A percentile compares a stretch with the other conserved stretches of the same genome.
These are phyloP conservation scores for Glutinoglossum americanum DNA, from an alignment of 495 filamentous ascomycete genomes.

Conservation along the genomic window DNA sequence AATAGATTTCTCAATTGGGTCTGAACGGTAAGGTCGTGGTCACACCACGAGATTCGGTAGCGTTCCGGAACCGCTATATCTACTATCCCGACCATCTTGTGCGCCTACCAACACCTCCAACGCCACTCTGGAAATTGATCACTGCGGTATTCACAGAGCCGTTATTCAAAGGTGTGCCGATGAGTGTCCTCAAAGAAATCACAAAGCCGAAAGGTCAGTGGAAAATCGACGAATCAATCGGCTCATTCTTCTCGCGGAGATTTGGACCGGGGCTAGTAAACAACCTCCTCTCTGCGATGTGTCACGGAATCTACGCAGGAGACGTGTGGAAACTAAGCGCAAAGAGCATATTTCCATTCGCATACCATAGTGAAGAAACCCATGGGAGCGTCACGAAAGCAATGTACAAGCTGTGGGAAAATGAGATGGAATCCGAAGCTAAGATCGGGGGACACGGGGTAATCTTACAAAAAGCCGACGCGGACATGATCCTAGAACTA, in stretches of 20 bases:
- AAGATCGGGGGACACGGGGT: not conserved
- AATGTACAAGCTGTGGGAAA: not conserved
- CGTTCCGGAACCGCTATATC: constrained; percentile 48
- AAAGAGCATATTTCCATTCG: constrained; percentile 31
- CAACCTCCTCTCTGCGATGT: constrained; percentile 54
- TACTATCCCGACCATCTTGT: constrained; percentile 88
- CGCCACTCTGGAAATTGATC: constrained; percentile 11
- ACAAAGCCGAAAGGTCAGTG: constrained; percentile 11
- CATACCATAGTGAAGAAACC: constrained; percentile 29
- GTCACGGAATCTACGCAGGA: constrained; percentile 89
- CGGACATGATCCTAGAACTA: not conserved
- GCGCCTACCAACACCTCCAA: constrained; percentile 31
- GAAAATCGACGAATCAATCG: constrained; percentile 47
- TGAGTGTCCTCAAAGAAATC: constrained; percentile 21
- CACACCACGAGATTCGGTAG: constrained; percentile 25
- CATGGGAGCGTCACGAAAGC: constrained; percentile 14
- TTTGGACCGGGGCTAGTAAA: constrained; percentile 37
- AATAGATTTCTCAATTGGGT: constrained; percentile 39
- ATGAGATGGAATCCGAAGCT: not conserved
- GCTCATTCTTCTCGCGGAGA: constrained; percentile 38
- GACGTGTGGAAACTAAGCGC: constrained; percentile 64
- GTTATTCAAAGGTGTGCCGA: constrained; percentile 30
- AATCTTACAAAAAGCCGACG: not conserved
- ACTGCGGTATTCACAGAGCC: constrained; percentile 34
- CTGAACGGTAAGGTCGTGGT: constrained; percentile 41